Base-by-base conservation (phyloP, 2,329 filamentous ascomycete genomes). In the Lachnellula occidentalis region DNA sequence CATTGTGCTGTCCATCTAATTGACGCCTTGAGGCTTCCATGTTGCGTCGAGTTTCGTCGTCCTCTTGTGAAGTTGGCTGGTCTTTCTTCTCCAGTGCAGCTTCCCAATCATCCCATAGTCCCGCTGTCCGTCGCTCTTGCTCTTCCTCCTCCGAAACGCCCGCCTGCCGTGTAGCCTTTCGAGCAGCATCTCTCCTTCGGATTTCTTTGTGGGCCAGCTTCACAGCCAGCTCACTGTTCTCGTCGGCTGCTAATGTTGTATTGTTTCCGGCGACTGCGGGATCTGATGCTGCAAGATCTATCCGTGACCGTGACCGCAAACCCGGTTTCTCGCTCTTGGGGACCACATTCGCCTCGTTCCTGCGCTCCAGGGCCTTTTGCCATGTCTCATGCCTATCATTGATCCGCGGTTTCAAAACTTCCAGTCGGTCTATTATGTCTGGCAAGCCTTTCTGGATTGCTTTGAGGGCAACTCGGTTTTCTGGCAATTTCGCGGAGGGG, bases 331-430 rank as follows among this genome's bases (percentile, higher is more conserved):
- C 50, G 5, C 19, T n/a, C 8, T 45, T 50, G 14, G 55, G 19
- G 8, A 42, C 48, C 15, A 49, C n/a, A 41, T 36, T 58, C 5
- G 57, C 31, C 36, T 66, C 61, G 55, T 70, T 66, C 61, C 69
- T 73, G 22, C 69, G 71, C 8, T 75, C 72, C 45, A 77, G 73
- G 45, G 74, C 74, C 53, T 81, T 78, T 55, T 78, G 69, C 80
- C 88, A 92, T 52, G 80, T 78, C n/a, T 85, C 78, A 67, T 89
- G 85, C 14, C 86, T 80, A 58, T 78, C 79, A 45, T 87, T 83
- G 51, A 99, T 87, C 17, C 85, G 79, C 0, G 90, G 90, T 66
- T 91, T 94, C 54, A 96, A 77, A 8, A 78, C 73, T 70, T 96
- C 92, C 31, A 99, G 76, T 5, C 78, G 77, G 12, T 73, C 74